Percentiles rank a stretch among this genome's conserved stretches.
Evolutionary conservation across 306 rosid species (phyloP).

Genomic region (Cucurbita moschata): DNA sequence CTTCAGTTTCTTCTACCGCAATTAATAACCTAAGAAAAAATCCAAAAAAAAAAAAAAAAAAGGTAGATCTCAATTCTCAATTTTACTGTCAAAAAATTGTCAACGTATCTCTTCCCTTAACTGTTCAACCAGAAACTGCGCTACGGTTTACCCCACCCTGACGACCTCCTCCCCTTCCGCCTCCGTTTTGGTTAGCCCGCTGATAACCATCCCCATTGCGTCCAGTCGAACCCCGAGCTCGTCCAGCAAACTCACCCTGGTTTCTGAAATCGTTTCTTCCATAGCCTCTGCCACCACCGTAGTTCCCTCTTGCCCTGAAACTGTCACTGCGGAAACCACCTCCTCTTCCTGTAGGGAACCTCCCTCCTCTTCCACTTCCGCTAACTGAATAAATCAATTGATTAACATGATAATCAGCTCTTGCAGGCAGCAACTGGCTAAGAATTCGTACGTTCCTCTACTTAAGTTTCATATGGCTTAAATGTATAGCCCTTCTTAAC

Average conservation of each 20-base stretch:
- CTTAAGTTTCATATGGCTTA: neutral
- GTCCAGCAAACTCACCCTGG: constrained; percentile 69
- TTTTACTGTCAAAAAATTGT: constrained; percentile 30
- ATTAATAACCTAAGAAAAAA: neutral
- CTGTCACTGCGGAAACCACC: constrained; percentile 55
- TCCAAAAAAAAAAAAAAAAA: neutral
- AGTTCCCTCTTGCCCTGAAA: constrained; percentile 59
- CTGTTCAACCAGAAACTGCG: constrained; percentile 20
- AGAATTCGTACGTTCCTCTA: neutral
- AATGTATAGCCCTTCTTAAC: neutral
- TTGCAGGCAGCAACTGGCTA: neutral
- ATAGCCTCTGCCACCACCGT: constrained; percentile 60
- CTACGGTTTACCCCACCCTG: constrained; percentile 42
- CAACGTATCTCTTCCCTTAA: constrained; percentile 22
- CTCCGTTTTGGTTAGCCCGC: constrained; percentile 44
- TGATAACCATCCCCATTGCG: constrained; percentile 56
- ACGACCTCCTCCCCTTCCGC: constrained; percentile 72
- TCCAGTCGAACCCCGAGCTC: constrained; percentile 40
- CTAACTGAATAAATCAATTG: constrained; percentile 30
- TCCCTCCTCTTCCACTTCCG: constrained; percentile 85
- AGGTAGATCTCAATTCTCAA: constrained; percentile 9
- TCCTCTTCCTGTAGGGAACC: constrained; percentile 76
- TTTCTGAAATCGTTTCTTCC: constrained; percentile 73
- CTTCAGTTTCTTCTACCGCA: constrained; percentile 10
- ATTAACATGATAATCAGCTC: constrained; percentile 7